These are phyloP conservation scores for Fusarium neocosmosporiellum DNA, from an alignment of 2,329 filamentous ascomycete genomes.

Conservation along the genomic window DNA sequence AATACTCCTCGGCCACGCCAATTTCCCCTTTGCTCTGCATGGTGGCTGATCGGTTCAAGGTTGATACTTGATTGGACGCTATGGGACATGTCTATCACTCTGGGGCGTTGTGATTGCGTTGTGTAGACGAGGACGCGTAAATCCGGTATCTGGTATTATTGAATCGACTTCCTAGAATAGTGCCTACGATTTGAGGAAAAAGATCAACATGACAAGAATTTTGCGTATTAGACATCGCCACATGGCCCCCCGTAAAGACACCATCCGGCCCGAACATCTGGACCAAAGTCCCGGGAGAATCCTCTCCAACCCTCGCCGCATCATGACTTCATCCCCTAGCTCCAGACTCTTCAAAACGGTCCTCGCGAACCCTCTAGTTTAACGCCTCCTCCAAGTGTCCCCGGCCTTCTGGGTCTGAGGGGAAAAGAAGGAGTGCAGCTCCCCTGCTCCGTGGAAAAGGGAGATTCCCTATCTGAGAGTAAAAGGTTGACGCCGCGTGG, in stretches of 20 bases:
- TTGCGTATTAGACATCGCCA: not conserved
- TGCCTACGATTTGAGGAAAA: not conserved
- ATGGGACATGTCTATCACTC: not conserved
- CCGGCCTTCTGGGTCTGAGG: too few species aligned
- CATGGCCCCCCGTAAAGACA: not conserved
- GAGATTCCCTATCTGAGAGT: not conserved
- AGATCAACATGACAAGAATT: not conserved
- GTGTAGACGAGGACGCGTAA: not conserved
- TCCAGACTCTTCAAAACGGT: slow-evolving; percentile 1
- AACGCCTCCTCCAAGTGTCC: too few species aligned
- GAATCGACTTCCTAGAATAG: not conserved
- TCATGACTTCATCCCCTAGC: not conserved
- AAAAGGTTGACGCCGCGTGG: slow-evolving; percentile 24
- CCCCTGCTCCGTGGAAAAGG: not conserved
- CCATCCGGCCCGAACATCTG: not conserved
- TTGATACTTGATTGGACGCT: not conserved
- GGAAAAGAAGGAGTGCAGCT: not conserved
- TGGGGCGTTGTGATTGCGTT: not conserved
- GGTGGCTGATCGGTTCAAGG: not conserved
- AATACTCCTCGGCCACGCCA: slow-evolving; percentile 8
- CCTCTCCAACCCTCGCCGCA: not conserved
- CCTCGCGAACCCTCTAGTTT: not conserved
- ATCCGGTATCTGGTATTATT: not conserved
- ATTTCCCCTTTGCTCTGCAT: not conserved
- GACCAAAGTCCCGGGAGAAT: not conserved